Evolutionary conservation across 2,329 filamentous ascomycete species (phyloP).

Genomic region (Venturia pyrina): DNA sequence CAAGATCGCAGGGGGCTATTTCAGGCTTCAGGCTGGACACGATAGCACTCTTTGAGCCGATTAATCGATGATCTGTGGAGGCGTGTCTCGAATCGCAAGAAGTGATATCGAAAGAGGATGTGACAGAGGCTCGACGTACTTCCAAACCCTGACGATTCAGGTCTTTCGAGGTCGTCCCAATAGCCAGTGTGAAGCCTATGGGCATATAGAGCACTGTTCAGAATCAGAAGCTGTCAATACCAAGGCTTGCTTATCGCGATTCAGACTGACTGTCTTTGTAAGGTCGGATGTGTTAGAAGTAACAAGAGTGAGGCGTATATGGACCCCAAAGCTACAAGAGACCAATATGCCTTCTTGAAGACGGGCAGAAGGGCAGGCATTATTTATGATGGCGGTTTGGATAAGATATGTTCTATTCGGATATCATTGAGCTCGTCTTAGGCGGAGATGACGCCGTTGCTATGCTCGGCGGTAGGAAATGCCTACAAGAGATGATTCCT

Average conservation of each 20-base stretch:
- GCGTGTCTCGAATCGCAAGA: too few relatives aligned
- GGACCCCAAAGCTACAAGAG: conserved; percentile 31
- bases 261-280: conserved; percentile 67
- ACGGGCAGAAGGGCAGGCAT: conserved; percentile 10
- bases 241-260: conserved; percentile 11
- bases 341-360: conserved; percentile 26
- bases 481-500: neutral
- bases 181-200: conserved; percentile 66
- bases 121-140: conserved; percentile 39
- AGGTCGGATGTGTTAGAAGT: conserved; percentile 53
- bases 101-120: too few relatives aligned
- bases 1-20: neutral
- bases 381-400: neutral
- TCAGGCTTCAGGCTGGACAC: neutral
- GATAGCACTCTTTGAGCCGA: neutral
- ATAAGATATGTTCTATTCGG: neutral
- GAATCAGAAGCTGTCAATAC: neutral
- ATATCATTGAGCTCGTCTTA: neutral
- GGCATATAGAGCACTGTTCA: conserved; percentile 66
- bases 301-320: conserved; percentile 40
- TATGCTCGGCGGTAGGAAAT: neutral
- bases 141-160: conserved; percentile 78
- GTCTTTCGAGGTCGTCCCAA: conserved; percentile 63
- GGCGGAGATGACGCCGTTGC: neutral
- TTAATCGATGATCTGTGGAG: neutral